These are phyloP conservation scores for Discostella stelligera DNA, from an alignment of 352 stramenopile species.

Conservation along the genomic window DNA sequence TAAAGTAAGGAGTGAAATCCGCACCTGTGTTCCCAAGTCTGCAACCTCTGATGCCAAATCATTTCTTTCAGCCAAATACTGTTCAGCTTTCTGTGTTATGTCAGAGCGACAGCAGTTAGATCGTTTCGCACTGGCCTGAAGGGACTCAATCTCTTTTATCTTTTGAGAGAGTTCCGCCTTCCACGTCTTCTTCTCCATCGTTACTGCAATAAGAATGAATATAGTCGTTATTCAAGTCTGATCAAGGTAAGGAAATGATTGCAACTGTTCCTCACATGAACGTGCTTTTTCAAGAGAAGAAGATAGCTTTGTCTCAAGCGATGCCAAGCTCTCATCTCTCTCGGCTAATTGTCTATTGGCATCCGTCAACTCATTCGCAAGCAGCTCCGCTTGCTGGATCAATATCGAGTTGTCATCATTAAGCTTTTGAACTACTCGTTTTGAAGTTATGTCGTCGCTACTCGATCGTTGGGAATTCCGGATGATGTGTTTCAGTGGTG, in stretches of 20 bases:
- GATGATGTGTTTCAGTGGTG: constrained; percentile 30
- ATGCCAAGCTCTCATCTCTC: constrained; percentile 22
- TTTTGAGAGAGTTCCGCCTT: constrained; percentile 23
- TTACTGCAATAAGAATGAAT: constrained; percentile 13
- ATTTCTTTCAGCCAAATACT: constrained; percentile 24
- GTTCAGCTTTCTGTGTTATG: constrained; percentile 13
- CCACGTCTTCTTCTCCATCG: constrained; percentile 32
- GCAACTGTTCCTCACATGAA: constrained; percentile 15
- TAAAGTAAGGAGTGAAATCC: background rate
- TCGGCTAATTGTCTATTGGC: constrained; percentile 31
- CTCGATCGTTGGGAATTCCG: constrained; percentile 7
- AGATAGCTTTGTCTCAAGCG: constrained; percentile 30
- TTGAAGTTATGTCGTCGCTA: constrained; percentile 1
- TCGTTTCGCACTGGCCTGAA: constrained; percentile 20
- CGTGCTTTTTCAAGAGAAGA: constrained; percentile 16
- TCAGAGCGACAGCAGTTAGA: constrained; percentile 17
- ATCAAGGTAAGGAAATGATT: background rate
- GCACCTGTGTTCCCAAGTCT: constrained; percentile 25
- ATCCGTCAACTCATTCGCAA: constrained; percentile 35
- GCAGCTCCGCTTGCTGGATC: constrained; percentile 34
- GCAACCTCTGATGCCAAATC: constrained; percentile 29
- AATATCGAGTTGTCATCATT: constrained; percentile 41
- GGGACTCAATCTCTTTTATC: constrained; percentile 23
- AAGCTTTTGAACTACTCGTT: constrained; percentile 16
- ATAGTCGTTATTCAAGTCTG: background rate